Conservation (phyloP, 768 basidiomycete genomes). For the Chiua virens region DNA sequence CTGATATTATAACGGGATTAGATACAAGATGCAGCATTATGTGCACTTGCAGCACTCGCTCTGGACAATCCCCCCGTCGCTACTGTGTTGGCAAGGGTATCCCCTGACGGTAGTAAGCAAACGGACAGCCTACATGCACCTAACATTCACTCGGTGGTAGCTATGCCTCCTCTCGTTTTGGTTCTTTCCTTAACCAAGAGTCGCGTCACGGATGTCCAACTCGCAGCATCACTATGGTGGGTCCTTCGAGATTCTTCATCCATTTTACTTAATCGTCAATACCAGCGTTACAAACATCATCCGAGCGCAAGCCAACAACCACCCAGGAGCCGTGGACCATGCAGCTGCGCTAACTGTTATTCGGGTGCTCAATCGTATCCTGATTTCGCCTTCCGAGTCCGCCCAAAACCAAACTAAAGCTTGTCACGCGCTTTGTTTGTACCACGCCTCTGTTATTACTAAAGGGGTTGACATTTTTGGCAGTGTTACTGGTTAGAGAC, state of each 20-base stretch:
- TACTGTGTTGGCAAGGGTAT: slow-evolving; percentile 43
- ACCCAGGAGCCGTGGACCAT: slow-evolving; percentile 40
- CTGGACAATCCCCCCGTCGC: slow-evolving; percentile 62
- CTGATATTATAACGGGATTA: slow-evolving; percentile 22
- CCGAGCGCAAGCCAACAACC: slow-evolving; percentile 44
- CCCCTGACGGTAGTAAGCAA: slow-evolving; percentile 39
- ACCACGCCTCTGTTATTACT: background rate
- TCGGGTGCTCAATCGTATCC: slow-evolving; percentile 62
- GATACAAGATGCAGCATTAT: slow-evolving; percentile 66
- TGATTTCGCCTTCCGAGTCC: slow-evolving; percentile 44
- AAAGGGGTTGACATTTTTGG: background rate
- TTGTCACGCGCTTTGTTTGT: slow-evolving; percentile 75
- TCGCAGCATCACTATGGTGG: slow-evolving; percentile 73
- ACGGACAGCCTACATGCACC: slow-evolving; percentile 20
- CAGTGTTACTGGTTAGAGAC: slow-evolving; percentile 71
- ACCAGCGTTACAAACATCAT: slow-evolving; percentile 61
- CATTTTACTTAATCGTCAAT: background rate
- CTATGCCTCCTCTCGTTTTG: slow-evolving; percentile 26
- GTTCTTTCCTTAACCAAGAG: slow-evolving; percentile 57
- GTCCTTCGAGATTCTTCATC: background rate
- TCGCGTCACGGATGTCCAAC: slow-evolving; percentile 57
- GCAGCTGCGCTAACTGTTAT: slow-evolving; percentile 58
- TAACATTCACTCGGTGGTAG: slow-evolving; percentile 6
- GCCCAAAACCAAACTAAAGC: slow-evolving; percentile 56
- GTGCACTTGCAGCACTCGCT: slow-evolving; percentile 63